Evolutionary conservation across 257 asterid genomes (phyloP).

Genomic region (Jaltomata sinuosa): DNA sequence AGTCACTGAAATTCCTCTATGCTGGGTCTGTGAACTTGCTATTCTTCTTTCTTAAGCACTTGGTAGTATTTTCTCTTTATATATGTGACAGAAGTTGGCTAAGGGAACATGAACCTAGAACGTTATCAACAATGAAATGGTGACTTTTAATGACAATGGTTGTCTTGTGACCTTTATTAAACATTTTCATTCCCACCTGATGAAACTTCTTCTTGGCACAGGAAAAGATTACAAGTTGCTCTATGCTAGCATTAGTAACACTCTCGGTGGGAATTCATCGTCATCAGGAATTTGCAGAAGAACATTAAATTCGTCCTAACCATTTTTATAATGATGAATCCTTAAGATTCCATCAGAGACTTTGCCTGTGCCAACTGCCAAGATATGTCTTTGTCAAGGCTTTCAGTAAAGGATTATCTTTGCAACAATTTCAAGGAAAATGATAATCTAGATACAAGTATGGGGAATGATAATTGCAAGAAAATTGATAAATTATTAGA

Average conservation of each 20-base stretch:
- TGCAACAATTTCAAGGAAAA: not conserved
- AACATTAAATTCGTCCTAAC: not conserved
- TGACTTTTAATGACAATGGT: not conserved
- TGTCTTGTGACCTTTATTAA: not conserved
- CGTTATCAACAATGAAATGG: not conserved
- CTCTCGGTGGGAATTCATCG: not conserved
- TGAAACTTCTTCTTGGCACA: not conserved
- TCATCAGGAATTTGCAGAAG: not conserved
- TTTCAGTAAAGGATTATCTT: not conserved
- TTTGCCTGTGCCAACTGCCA: not conserved
- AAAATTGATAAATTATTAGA: not conserved
- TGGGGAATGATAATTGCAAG: not conserved
- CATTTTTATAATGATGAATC: not conserved
- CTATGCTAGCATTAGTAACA: not conserved
- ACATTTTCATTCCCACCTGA: not conserved
- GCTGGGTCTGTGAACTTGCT: not conserved
- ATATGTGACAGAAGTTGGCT: not conserved
- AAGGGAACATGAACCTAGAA: not conserved
- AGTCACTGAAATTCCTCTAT: not conserved
- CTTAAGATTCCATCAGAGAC: not conserved
- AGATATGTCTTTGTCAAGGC: not conserved
- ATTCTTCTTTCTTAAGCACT: not conserved
- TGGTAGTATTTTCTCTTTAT: not conserved
- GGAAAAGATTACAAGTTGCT: not conserved
- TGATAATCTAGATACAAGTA: not conserved